Base-by-base conservation (phyloP, 495 filamentous ascomycete species). In the Podospora fimiseda region DNA sequence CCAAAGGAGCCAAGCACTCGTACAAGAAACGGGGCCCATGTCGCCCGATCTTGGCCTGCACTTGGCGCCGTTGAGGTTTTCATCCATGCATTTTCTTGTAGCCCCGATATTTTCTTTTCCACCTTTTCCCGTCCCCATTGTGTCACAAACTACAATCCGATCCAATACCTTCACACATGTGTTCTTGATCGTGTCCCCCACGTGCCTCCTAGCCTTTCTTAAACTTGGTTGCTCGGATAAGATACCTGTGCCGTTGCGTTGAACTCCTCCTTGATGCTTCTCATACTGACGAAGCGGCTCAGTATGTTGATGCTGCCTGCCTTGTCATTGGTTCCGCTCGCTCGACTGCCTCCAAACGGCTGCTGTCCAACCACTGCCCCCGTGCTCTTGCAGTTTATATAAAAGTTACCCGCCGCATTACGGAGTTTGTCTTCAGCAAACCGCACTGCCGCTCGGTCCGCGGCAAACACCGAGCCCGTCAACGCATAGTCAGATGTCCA, bases 211-310 rank as follows among this genome's bases (percentile, higher is more conserved):
- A n/a, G 5, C 4, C 9, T 41, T 15, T 4, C 39, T 59, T 38
- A 70, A 24, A 66, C 59, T 63, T 84, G 78, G 58, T 95, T 95
- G 72, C 88, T 92, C 19, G 88, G 88, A 70, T 95, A 95, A 42
- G 60, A 70, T 49, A 95, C 90, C 65, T 76, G 77, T 47, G 75
- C 74, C 27, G 80, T 84, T 1, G 81, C 75, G 53, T 76, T 68
- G 57, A 90, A 95, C 75, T 95, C 89, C 80, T 95, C 90, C 80
- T 95, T 95, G 61, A 95, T 84, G 39, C 87, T 88, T 57, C 90
- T 77, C 70, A 84, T 71, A 70, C 86, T 90, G 18, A 93, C 88
- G 64, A 94, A 95, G 43, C 90, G 75, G 23, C 77, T 79, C 56
- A 95, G 64, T 48, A 95, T 67, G 63, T 82, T 86, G 53, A 76